phyloP scores from a whole-genome alignment of 2,329 filamentous ascomycete species.

The Cladosporium oxysporum region DNA sequence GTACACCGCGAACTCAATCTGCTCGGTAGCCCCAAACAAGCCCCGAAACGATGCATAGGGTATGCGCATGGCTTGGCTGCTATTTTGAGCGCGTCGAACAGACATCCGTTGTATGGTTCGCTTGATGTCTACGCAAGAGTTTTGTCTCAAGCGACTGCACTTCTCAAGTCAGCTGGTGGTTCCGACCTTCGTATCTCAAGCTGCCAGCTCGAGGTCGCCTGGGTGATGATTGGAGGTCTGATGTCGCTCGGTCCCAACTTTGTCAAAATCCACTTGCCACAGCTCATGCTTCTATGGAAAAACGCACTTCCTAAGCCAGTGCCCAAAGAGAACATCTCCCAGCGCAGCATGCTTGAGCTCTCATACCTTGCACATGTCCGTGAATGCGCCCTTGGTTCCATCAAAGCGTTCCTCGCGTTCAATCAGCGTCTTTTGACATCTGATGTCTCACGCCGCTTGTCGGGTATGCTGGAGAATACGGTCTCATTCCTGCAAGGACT shows the following conservation, averaged over 20 bases:
- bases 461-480: slow-evolving; percentile 93
- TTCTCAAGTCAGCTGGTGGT: slow-evolving; percentile 89
- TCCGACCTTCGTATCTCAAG: slow-evolving; percentile 88
- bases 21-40: slow-evolving; percentile 72
- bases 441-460: slow-evolving; percentile 90
- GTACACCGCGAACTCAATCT: slow-evolving; percentile 82
- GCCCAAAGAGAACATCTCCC: slow-evolving; percentile 85
- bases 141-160: slow-evolving; percentile 83
- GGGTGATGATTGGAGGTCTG: slow-evolving; percentile 92
- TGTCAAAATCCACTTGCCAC: slow-evolving; percentile 95
- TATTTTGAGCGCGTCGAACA: slow-evolving; percentile 82
- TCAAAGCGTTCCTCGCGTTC: slow-evolving; percentile 89
- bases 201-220: slow-evolving; percentile 95
- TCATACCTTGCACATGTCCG: slow-evolving; percentile 93
- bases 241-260: slow-evolving; percentile 98
- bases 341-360: slow-evolving; percentile 81
- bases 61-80: slow-evolving; percentile 91
- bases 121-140: slow-evolving; percentile 94
- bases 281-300: slow-evolving; percentile 92
- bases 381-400: slow-evolving; percentile 89
- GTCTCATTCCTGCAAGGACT: slow-evolving; percentile 84
- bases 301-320: slow-evolving; percentile 93
- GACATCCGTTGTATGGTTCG: slow-evolving; percentile 88
- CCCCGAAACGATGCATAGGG: slow-evolving; percentile 79
- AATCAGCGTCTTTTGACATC: slow-evolving; percentile 89